These are phyloP conservation scores for Naegleria lovaniensis DNA, from an alignment of 208 protist species.

Conservation along the genomic window DNA sequence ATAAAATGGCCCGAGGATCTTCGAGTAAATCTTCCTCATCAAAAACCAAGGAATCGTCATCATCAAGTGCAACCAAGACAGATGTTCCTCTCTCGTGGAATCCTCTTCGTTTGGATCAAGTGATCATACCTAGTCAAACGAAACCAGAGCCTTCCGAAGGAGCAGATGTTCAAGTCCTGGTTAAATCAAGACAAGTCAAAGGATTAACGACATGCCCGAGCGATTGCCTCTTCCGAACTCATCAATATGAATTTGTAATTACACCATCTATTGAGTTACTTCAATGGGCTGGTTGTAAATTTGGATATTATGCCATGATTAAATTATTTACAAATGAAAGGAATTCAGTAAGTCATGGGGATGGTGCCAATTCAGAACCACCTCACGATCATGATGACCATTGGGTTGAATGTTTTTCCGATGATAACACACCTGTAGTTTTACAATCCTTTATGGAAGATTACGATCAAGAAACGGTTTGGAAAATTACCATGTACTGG, in stretches of 20 bases:
- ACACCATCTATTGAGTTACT: neutral
- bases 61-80: neutral
- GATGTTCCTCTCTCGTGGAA: neutral
- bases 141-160: neutral
- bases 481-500: neutral
- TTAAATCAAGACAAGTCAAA: neutral
- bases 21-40: neutral
- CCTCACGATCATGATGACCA: neutral
- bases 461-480: neutral
- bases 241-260: neutral
- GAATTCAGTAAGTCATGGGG: too few relatives aligned
- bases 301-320: neutral
- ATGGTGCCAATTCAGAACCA: neutral
- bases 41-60: neutral
- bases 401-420: neutral
- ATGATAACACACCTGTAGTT: neutral
- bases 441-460: neutral
- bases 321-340: neutral
- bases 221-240: neutral
- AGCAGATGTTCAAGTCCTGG: neutral
- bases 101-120: neutral
- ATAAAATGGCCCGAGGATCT: neutral
- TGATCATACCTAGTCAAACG: neutral
- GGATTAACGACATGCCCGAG: neutral
- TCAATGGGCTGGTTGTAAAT: neutral